phyloP scores from a whole-genome alignment of 805 yeast species.

The Metahyphopichia silvanorum region DNA sequence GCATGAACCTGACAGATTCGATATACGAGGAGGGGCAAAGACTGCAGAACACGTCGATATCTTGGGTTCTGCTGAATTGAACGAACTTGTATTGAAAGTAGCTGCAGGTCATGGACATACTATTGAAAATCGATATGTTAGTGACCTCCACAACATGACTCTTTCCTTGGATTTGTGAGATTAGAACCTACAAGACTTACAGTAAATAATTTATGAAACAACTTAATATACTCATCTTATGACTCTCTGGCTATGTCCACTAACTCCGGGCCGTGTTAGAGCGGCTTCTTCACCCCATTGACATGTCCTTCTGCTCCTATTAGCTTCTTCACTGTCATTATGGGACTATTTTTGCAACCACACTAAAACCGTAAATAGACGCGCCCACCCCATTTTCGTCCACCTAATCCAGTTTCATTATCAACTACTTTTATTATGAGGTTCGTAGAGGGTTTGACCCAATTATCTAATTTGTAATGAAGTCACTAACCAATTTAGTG shows the following conservation, averaged over 20 bases:
- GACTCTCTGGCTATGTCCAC: too few relatives aligned
- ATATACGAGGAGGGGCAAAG: slow-evolving; percentile 94
- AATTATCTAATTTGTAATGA: not conserved
- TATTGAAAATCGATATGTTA: slow-evolving; percentile 57
- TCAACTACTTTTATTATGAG: slow-evolving; percentile 1
- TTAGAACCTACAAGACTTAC: too few relatives aligned
- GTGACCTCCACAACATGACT: slow-evolving; percentile 62
- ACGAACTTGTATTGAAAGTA: slow-evolving; percentile 77
- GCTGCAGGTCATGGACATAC: slow-evolving; percentile 77
- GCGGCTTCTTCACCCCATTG: too few relatives aligned
- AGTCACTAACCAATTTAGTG: slow-evolving; percentile 36
- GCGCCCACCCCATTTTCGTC: not conserved
- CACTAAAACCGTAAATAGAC: too few relatives aligned
- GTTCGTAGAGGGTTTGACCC: not conserved
- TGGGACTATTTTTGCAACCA: too few relatives aligned
- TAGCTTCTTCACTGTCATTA: too few relatives aligned
- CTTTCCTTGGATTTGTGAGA: too few relatives aligned
- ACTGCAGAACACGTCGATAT: slow-evolving; percentile 98
- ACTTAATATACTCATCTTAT: too few relatives aligned
- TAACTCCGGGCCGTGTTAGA: too few relatives aligned
- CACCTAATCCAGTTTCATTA: not conserved
- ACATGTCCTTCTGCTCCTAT: too few relatives aligned
- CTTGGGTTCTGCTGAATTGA: slow-evolving; percentile 86
- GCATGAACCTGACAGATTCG: slow-evolving; percentile 92
- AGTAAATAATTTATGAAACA: too few relatives aligned